Evolutionary conservation across 2,329 filamentous ascomycete species (phyloP).

Genomic region (Colletotrichum scovillei): DNA sequence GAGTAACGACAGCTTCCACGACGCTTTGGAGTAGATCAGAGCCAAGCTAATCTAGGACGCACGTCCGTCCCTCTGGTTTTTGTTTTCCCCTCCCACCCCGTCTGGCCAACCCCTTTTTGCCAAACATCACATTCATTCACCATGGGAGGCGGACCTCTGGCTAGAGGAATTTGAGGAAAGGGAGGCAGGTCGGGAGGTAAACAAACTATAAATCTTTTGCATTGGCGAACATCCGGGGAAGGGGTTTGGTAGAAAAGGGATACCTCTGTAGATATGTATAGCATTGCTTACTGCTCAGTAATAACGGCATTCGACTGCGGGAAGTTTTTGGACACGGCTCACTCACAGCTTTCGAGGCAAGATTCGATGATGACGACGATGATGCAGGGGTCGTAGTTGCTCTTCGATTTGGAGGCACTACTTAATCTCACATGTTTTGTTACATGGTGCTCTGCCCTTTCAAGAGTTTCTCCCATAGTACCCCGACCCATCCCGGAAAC

Average conservation of each 20-base stretch:
- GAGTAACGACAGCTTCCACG: conserved; percentile 52
- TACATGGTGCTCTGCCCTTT: conserved; percentile 20
- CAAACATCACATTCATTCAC: conserved; percentile 25
- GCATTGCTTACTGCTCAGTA: conserved; percentile 24
- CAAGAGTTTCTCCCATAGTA: neutral
- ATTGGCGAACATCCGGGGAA: conserved; percentile 27
- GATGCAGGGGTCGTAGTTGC: neutral
- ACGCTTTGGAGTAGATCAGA: conserved; percentile 45
- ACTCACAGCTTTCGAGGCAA: neutral
- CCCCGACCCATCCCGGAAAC: conserved; percentile 7
- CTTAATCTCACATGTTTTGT: conserved; percentile 7
- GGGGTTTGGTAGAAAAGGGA: conserved; percentile 32
- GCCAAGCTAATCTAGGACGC: conserved; percentile 17
- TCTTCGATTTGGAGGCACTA: conserved; percentile 8
- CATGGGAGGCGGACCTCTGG: conserved; percentile 24
- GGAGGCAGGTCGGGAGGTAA: neutral
- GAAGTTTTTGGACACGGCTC: neutral
- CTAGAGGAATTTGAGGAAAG: neutral
- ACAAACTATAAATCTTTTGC: conserved; percentile 9
- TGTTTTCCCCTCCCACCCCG: neutral
- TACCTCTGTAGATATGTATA: conserved; percentile 33
- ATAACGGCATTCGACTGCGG: conserved; percentile 31
- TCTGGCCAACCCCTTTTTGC: neutral
- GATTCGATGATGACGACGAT: neutral
- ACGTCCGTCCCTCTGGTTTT: neutral